A percentile compares a stretch with the other conserved stretches of the same genome.
phyloP scores from a whole-genome alignment of 768 basidiomycete genomes.

The Suillus lakei region DNA sequence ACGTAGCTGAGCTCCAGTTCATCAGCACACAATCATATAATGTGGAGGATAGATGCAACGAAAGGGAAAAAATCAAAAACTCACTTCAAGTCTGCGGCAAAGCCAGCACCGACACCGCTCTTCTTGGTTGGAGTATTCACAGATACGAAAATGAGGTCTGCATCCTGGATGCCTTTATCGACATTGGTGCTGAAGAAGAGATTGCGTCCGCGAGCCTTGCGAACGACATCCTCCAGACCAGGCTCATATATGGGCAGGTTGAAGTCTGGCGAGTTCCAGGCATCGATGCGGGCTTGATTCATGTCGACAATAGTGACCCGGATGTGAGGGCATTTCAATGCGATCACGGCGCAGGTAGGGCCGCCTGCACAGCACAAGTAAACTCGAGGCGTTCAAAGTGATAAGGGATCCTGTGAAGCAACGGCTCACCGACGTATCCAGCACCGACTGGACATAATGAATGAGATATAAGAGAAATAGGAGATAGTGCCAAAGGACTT shows the following conservation, averaged over 20 bases:
- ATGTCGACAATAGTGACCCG: conserved; percentile 97
- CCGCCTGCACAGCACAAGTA: conserved; percentile 61
- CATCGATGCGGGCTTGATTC: conserved; percentile 92
- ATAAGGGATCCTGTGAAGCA: conserved; percentile 8
- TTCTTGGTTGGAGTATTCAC: conserved; percentile 99
- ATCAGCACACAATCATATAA: conserved; percentile 4
- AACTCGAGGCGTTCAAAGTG: conserved; percentile 15
- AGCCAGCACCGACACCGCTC: conserved; percentile 95
- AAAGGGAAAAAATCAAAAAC: conserved; percentile 34
- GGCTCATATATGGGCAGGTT: conserved; percentile 97
- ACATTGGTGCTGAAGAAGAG: conserved; percentile 97
- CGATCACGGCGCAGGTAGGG: conserved; percentile 94
- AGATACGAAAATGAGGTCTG: conserved; percentile 97
- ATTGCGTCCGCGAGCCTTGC: conserved; percentile 87
- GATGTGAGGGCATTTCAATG: conserved; percentile 91
- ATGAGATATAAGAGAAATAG: conserved; percentile 12
- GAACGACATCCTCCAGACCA: conserved; percentile 90
- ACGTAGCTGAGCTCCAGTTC: conserved; percentile 71
- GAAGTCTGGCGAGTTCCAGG: conserved; percentile 92
- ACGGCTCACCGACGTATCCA: conserved; percentile 85
- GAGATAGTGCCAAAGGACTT: conserved; percentile 38
- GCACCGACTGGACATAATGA: conserved; percentile 64
- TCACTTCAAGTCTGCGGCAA: conserved; percentile 97
- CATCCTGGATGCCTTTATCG: conserved; percentile 90
- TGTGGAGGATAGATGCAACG: conserved; percentile 9